Conservation (phyloP, 192 early-diverging fungal genomes). For the Backusella psychrophila region DNA sequence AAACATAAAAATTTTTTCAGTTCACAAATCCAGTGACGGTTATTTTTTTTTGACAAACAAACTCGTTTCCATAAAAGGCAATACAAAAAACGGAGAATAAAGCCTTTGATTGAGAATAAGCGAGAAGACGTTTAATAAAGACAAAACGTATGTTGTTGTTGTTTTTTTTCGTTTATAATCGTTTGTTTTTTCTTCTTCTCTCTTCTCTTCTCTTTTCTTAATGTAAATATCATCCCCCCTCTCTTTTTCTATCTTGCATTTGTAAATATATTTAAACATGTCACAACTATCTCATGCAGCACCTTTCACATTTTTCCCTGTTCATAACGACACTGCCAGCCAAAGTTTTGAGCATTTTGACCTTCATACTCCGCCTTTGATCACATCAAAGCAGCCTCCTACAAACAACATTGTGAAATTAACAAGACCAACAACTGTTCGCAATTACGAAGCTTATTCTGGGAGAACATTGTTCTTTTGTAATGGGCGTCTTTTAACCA, state of each 20-base stretch:
- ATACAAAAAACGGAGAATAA: background rate
- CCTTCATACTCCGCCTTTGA: background rate
- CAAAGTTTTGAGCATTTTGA: conserved; percentile 14
- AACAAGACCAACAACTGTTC: background rate
- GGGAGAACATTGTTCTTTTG: conserved; percentile 60
- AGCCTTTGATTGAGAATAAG: background rate
- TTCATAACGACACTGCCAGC: background rate
- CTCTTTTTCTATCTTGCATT: background rate
- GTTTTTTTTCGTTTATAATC: background rate
- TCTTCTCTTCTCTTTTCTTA: background rate
- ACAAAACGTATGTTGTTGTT: background rate
- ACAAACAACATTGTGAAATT: conserved; percentile 1
- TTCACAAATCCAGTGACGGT: background rate
- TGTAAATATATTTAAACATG: background rate
- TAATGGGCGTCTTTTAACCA: conserved; percentile 64
- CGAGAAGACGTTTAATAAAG: background rate
- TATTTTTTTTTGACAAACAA: conserved; percentile 5
- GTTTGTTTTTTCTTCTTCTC: background rate
- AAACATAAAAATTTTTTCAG: background rate
- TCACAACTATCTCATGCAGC: background rate
- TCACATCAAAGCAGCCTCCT: background rate
- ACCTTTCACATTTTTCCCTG: background rate
- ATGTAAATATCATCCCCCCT: background rate
- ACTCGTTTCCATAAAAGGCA: background rate
- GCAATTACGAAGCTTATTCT: conserved; percentile 52